Conservation (phyloP, 495 filamentous ascomycete genomes). For the Bombardia bombarda region DNA sequence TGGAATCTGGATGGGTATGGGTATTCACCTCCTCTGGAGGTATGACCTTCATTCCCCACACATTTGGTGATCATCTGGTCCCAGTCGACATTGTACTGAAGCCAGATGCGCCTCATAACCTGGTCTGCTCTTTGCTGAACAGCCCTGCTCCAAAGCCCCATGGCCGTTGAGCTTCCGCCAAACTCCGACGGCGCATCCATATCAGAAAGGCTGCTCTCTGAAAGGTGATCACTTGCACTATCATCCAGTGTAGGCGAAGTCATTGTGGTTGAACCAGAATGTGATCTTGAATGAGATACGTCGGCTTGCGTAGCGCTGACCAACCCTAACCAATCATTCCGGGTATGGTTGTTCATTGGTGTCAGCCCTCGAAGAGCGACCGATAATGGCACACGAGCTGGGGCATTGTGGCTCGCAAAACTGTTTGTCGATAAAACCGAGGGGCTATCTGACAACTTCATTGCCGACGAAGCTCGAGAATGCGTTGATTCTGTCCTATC, state of each 20-base stretch:
- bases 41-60: constrained; percentile 6
- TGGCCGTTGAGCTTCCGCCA: constrained; percentile 1
- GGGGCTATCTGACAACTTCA: too few species aligned
- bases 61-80: constrained; percentile 13
- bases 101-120: constrained; percentile 15
- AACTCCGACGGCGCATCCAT: constrained; percentile 13
- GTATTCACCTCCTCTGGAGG: too few species aligned
- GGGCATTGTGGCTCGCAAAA: too few species aligned
- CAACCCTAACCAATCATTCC: not conserved
- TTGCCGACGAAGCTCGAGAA: not conserved
- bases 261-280: too few species aligned
- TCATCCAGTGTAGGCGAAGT: too few species aligned
- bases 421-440: too few species aligned
- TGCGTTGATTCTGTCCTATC: too few species aligned
- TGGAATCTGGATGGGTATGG: constrained; percentile 3
- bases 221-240: constrained; percentile 13
- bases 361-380: not conserved
- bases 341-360: not conserved
- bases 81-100: constrained; percentile 17
- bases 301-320: too few species aligned
- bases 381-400: not conserved
- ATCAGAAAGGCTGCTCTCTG: constrained; percentile 21
- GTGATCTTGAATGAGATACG: too few species aligned
- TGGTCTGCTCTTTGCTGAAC: constrained; percentile 9
- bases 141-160: constrained; percentile 5